phyloP scores from a whole-genome alignment of 805 yeast genomes.

The Spathaspora passalidarum region DNA sequence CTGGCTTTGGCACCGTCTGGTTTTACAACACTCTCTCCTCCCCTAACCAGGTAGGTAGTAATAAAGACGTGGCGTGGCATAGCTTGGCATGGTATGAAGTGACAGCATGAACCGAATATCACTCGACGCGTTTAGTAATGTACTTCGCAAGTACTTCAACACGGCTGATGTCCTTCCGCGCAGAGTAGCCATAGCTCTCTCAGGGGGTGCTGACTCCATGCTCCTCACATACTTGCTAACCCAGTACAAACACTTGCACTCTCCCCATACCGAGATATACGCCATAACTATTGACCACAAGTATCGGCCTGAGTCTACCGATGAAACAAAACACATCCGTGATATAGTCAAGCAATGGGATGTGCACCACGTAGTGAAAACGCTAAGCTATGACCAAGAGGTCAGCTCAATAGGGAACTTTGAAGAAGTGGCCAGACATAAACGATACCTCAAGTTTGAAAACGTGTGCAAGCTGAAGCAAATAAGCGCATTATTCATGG shows the following conservation, averaged over 20 bases:
- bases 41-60: too few relatives aligned
- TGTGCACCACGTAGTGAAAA: slow-evolving; percentile 28
- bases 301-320: slow-evolving; percentile 44
- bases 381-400: slow-evolving; percentile 19
- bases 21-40: too few relatives aligned
- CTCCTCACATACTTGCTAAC: slow-evolving; percentile 53
- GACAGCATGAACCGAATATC: slow-evolving; percentile 11
- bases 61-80: not conserved
- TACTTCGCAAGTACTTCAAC: slow-evolving; percentile 11
- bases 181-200: slow-evolving; percentile 53
- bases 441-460: slow-evolving; percentile 47
- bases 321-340: slow-evolving; percentile 49
- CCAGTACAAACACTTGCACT: slow-evolving; percentile 23
- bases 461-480: slow-evolving; percentile 34
- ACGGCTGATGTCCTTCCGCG: slow-evolving; percentile 17
- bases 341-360: slow-evolving; percentile 30
- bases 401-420: slow-evolving; percentile 36
- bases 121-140: slow-evolving; percentile 9
- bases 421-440: slow-evolving; percentile 59
- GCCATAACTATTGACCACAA: slow-evolving; percentile 71
- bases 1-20: too few relatives aligned
- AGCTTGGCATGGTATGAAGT: too few relatives aligned
- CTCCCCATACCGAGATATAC: slow-evolving; percentile 26
- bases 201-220: slow-evolving; percentile 85
- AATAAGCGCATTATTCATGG: slow-evolving; percentile 47